Base-by-base conservation (phyloP, 2,329 filamentous ascomycete genomes). In the Graphilbum sp. region DNA sequence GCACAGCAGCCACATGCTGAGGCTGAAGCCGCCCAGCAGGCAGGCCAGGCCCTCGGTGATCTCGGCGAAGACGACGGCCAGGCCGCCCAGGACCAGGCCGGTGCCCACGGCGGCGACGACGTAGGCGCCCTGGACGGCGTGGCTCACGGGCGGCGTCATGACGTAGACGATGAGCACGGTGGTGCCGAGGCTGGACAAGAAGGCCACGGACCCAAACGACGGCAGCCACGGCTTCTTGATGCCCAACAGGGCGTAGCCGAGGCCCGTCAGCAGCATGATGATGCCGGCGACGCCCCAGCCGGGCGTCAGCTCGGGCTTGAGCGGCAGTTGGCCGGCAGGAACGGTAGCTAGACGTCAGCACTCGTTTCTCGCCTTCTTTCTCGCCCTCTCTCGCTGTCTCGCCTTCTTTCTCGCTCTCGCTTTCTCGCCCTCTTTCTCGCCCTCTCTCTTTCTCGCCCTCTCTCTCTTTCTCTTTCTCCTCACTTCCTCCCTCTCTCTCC, bases 1-100 rank as follows among this genome's bases (percentile, higher is more conserved):
- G 19, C 77, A 78, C 34, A 95, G 65, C 37, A 96, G 65, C 88
- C 88, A 96, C 86, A 93, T 93, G 52, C 77, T 75, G 8, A 90
- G 53, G 45, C 77, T 85, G 54, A 90, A 93, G 1, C 86, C 86
- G 20, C 85, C 86, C 0, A 94, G 63, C n/a, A 88, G 62, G 52
- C 84, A 94, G 2, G 81, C 84, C n/a, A 94, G 61, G 7, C 71
- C 67, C 40, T 86, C 79, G 0, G 84, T 86, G 33, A 94, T 65
- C 49, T 95, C 86, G 40, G 75, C 72, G 58, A 95, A 94, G 11
- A 93, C 65, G 9, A 86, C 66, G 1, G 85, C 73, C 3, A 78
- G 60, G 12, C 66, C 80, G 15, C 87, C 88, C 17, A 93, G 68
- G 18, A 85, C 64, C 6, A 75, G 52, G 2, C 86, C 85, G 0